phyloP scores from a whole-genome alignment of 495 filamentous ascomycete genomes.

The Lasiosphaeria hispida region DNA sequence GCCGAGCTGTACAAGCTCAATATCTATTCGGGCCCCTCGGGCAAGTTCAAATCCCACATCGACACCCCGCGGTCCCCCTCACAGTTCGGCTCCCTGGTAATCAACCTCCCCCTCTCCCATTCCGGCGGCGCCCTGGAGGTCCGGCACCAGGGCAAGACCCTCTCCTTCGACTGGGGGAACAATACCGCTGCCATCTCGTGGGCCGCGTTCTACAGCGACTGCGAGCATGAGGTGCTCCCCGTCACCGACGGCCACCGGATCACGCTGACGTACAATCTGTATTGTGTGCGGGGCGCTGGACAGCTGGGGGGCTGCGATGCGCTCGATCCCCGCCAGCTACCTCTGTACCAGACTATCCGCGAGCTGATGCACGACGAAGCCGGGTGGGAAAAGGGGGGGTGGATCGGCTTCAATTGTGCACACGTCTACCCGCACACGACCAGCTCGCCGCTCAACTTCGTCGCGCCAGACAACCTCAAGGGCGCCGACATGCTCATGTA shows the following conservation, averaged over 20 bases:
- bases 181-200: conserved; percentile 41
- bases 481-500: conserved; percentile 20
- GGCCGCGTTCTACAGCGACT: conserved; percentile 63
- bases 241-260: conserved; percentile 52
- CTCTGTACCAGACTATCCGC: conserved; percentile 5
- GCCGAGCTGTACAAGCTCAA: conserved; percentile 60
- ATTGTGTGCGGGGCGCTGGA: conserved; percentile 15
- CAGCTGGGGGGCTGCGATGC: background rate
- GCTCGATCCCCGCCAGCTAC: conserved; percentile 2
- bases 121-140: conserved; percentile 43
- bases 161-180: conserved; percentile 46
- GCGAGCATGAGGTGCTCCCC: conserved; percentile 58
- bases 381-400: conserved; percentile 8
- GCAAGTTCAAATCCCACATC: conserved; percentile 52
- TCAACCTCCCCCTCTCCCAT: conserved; percentile 49
- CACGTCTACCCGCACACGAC: conserved; percentile 18
- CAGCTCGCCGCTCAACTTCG: conserved; percentile 1
- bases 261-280: conserved; percentile 61
- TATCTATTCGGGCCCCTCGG: conserved; percentile 52
- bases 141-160: conserved; percentile 30
- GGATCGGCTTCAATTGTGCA: conserved; percentile 16
- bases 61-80: conserved; percentile 49
- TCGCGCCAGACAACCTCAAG: conserved; percentile 18
- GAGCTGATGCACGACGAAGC: conserved; percentile 14
- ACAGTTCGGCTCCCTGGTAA: conserved; percentile 57